Evolutionary conservation across 2,329 filamentous ascomycete species (phyloP), one percentile per base, ranked within the genome.

Genomic region (Aspergillus bombycis): DNA sequence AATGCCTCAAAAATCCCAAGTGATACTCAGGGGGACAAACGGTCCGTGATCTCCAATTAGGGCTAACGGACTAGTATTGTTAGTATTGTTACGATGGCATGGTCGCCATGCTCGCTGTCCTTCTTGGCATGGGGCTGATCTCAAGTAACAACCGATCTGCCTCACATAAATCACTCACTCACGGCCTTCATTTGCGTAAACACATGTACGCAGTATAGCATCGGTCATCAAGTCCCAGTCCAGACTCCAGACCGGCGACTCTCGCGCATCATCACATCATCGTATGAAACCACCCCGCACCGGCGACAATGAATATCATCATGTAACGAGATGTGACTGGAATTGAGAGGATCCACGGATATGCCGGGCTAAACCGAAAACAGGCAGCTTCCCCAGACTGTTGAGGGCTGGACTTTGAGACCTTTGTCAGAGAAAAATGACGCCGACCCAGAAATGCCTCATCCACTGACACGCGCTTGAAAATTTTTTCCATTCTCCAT

Each of bases 361-460:
- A 38, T 55, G 2, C 48, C 57, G 14, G 54, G 53, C 55, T 58
- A 62, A 55, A 34, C 58, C 58, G 34, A 55, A 61, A 8, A 11
- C 3, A 38, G 56, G 36, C 61, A 62, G 61, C 50, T 62, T 62
- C 61, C 61, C 61, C 61, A 62, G 61, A 62, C 56, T 19, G 6
- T 21, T 34, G 21, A 55, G 34, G 52, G 32, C 43, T 50, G 57
- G 57, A 59, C 57, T 36, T 45, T 50, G 53, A 4, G 30, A 28
- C 19, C 34, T 30, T 45, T 38, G 41, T 59, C 57, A 41, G 53
- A 50, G 32, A 36, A 48, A 46, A 55, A 48, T 61, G 58, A 58
- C 57, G 57, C 57, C 14, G 54, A 34, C 38, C 54, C 36, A 34
- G 28, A 34, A 45, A 30, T 61, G 50, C 59, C 61, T 63, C 62